Conservation (phyloP, 2,329 filamentous ascomycete genomes). For the Trichophyton equinum region DNA sequence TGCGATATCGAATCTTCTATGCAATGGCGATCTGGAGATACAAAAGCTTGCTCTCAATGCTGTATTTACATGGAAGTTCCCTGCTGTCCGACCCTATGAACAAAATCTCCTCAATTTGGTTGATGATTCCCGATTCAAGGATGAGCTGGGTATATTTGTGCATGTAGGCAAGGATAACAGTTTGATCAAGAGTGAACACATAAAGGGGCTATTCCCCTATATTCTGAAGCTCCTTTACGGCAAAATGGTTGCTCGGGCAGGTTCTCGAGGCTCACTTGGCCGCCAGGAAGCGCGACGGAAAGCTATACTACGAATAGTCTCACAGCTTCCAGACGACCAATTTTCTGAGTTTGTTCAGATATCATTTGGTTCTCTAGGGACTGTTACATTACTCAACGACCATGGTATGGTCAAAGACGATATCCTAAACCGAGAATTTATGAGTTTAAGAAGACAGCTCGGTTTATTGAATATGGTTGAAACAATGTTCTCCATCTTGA, state of each 20-base stretch:
- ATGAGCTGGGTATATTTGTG: constrained; percentile 83
- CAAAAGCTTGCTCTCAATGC: constrained; percentile 76
- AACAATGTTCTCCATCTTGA: constrained; percentile 72
- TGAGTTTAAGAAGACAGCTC: constrained; percentile 66
- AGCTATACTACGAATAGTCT: constrained; percentile 61
- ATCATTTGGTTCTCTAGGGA: constrained; percentile 57
- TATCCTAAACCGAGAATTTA: constrained; percentile 34
- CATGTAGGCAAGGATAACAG: constrained; percentile 54
- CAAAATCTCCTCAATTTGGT: constrained; percentile 77
- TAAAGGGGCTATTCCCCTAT: constrained; percentile 65
- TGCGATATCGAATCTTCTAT: constrained; percentile 60
- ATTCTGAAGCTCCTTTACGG: constrained; percentile 81
- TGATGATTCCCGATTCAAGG: constrained; percentile 82
- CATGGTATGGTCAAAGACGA: not conserved
- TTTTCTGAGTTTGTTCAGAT: constrained; percentile 74
- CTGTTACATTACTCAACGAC: constrained; percentile 44
- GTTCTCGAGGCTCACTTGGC: constrained; percentile 61
- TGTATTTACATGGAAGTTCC: constrained; percentile 78
- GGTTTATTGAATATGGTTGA: constrained; percentile 88
- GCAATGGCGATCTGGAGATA: constrained; percentile 80
- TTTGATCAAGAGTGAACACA: constrained; percentile 61
- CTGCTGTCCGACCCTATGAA: constrained; percentile 61
- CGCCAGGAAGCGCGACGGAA: constrained; percentile 65
- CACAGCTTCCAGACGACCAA: constrained; percentile 61
- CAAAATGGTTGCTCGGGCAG: constrained; percentile 70